phyloP scores from a whole-genome alignment of 2,329 filamentous ascomycete species.

The Sporothrix brasiliensis region DNA sequence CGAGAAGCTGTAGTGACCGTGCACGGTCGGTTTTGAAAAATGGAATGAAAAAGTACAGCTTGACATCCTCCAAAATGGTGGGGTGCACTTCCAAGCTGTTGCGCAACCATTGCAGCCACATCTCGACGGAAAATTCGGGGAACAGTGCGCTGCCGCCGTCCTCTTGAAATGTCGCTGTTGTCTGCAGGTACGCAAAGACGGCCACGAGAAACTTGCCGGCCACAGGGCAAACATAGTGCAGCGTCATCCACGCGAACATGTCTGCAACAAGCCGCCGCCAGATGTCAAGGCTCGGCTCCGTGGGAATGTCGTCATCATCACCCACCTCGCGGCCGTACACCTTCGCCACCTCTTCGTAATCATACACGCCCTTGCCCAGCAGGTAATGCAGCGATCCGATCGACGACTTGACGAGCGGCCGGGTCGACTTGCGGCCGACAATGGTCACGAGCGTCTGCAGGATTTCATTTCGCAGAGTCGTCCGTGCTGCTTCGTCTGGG shows the following conservation, averaged over 20 bases:
- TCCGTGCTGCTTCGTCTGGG: constrained; percentile 47
- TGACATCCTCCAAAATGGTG: constrained; percentile 62
- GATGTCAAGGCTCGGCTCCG: constrained; percentile 37
- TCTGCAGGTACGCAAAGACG: constrained; percentile 55
- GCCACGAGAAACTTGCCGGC: constrained; percentile 65
- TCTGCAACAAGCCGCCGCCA: constrained; percentile 44
- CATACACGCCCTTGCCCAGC: constrained; percentile 61
- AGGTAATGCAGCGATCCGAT: constrained; percentile 69
- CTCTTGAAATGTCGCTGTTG: constrained; percentile 35
- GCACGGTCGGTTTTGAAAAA: constrained; percentile 62
- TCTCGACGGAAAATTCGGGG: constrained; percentile 45
- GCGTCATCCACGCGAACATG: constrained; percentile 54
- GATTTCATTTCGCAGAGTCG: constrained; percentile 50
- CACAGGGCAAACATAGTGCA: constrained; percentile 61
- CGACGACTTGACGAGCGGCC: constrained; percentile 68
- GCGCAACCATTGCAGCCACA: constrained; percentile 62
- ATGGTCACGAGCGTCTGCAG: constrained; percentile 60
- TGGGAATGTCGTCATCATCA: constrained; percentile 22
- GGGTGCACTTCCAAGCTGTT: constrained; percentile 53
- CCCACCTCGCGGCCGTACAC: constrained; percentile 47
- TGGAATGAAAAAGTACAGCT: constrained; percentile 65
- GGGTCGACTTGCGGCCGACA: constrained; percentile 62
- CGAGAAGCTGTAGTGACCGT: constrained; percentile 61
- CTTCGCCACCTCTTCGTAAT: constrained; percentile 50
- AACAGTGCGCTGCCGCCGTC: constrained; percentile 36